These are phyloP conservation scores for Tuber umbilicatum DNA, from an alignment of 495 filamentous ascomycete species.

Conservation along the genomic window DNA sequence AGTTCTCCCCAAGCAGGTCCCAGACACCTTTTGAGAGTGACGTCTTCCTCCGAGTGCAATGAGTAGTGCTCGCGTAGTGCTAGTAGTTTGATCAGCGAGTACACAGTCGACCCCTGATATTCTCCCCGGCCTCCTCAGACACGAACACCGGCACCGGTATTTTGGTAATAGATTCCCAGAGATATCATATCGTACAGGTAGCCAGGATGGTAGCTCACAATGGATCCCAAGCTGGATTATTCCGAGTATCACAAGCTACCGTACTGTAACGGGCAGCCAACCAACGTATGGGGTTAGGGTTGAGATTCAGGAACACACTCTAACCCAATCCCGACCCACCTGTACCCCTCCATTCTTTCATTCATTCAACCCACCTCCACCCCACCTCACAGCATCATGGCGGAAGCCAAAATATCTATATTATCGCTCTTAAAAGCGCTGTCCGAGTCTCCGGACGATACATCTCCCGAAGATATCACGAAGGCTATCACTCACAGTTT, in stretches of 20 bases:
- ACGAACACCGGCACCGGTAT: background rate
- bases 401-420: constrained; percentile 51
- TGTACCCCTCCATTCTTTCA: background rate
- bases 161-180: background rate
- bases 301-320: background rate
- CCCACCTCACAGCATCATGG: constrained; percentile 12
- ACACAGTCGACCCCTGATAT: background rate
- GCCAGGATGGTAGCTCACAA: background rate
- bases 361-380: background rate
- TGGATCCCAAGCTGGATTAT: background rate
- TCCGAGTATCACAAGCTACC: no score
- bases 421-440: constrained; percentile 72
- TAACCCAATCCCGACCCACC: background rate
- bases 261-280: no score
- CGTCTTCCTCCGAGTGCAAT: background rate
- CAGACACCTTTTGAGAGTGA: background rate
- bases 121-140: background rate
- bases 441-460: constrained; percentile 58
- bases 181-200: background rate
- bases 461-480: constrained; percentile 75
- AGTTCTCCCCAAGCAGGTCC: background rate
- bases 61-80: background rate
- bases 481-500: constrained; percentile 82
- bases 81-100: background rate
- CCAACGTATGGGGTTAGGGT: background rate